Conservation (phyloP, 83 land plant genomes). For the Picea abies region DNA sequence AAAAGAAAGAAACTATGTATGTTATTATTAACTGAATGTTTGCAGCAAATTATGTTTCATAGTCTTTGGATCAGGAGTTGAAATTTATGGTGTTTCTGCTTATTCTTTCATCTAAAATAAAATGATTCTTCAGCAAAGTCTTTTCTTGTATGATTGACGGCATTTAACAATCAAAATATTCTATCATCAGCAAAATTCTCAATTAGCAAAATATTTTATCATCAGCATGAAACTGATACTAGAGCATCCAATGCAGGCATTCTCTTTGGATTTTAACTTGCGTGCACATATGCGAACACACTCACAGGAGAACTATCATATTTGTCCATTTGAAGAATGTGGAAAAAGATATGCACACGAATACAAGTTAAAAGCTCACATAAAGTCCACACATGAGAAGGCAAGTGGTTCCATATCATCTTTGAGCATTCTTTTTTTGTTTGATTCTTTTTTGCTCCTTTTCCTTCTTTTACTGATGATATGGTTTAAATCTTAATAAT, state of each 20-base stretch:
- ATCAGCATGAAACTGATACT: slow-evolving; percentile 8
- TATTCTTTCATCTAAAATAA: background rate
- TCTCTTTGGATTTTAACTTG: slow-evolving; percentile 96
- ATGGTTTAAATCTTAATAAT: background rate
- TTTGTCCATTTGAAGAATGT: slow-evolving; percentile 90
- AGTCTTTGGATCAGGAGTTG: background rate
- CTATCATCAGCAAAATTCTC: background rate
- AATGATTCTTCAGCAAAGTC: background rate
- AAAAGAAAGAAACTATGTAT: no score
- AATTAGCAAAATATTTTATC: background rate
- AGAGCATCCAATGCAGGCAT: slow-evolving; percentile 68
- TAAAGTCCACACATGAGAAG: slow-evolving; percentile 92
- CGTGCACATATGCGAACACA: slow-evolving; percentile 97
- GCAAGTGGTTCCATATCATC: slow-evolving; percentile 31
- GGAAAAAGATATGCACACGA: slow-evolving; percentile 98
- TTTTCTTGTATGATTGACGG: background rate
- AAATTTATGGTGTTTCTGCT: background rate
- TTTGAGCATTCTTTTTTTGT: background rate
- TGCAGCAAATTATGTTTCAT: background rate
- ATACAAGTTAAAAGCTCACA: slow-evolving; percentile 87
- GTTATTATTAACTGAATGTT: no score
- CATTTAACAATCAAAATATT: background rate
- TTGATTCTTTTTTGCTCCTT: background rate
- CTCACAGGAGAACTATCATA: slow-evolving; percentile 94
- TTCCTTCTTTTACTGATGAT: slow-evolving; percentile 2